Evolutionary conservation across 73 alveolate species (phyloP), one percentile per base, ranked within the genome.

Genomic region (Symbiodinium natans): DNA sequence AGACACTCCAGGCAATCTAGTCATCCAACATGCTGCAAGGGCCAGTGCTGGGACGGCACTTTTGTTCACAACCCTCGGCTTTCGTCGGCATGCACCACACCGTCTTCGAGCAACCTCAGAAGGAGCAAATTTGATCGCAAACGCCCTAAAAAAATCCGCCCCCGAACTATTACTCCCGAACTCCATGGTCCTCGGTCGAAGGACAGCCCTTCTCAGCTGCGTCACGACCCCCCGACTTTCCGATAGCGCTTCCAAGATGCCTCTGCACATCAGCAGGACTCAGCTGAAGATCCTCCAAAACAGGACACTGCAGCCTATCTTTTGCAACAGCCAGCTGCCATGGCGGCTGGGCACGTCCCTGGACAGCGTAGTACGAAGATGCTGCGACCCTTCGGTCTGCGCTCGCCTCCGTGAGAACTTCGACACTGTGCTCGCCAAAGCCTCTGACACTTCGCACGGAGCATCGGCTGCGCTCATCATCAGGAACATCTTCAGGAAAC

Each of bases 381-480:
- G 56, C 11, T 43, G 56, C 31, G 31, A 15, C 74, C 15, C 74
- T 46, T 9, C 13, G 59, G 59, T 46, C 59, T 46, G 59, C 59
- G 13, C 40, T 56, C 0, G 93, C 93, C 93, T 86, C 31, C 25
- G 93, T 86, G 83, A 86, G 56, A 41, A 86, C n/a, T 8, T 86
- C 93, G n/a, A 52, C 11, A 63, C 83, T 52, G 83, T 86, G 41
- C 83, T 86, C 93, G 29, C 93, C 93, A 86, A 86, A 86, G 41
- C 93, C 93, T 86, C 41, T 29, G 3, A 15, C 1, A 10, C 33
- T 25, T 63, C 71, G 27, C 27, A 13, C 27, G 10, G 19, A 52
- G 27, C 10, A 19, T 52, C 27, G 10, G 19, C 71, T 52, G 71
- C 19, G 19, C 27, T 52, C 10, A 52, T 19, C 27, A 13, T 10